Evolutionary conservation across 805 yeast genomes (phyloP), one percentile per base, ranked within the genome.

Genomic region (Lipomyces spencermartinsiae): DNA sequence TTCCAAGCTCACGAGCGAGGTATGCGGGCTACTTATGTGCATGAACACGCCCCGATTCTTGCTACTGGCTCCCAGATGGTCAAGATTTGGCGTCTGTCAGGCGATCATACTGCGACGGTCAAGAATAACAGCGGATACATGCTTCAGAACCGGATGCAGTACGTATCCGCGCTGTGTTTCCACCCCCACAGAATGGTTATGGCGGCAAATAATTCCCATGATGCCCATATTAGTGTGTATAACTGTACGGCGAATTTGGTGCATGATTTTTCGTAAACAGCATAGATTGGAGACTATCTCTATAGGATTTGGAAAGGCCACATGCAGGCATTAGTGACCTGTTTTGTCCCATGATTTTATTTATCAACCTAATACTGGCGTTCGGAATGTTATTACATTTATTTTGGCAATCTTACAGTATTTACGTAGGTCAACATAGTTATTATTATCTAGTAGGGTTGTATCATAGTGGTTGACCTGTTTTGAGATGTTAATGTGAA

Each of bases 141-240:
- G 70, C 74, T 74, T 58, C 81, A 70, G 59, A 78, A 71, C 69
- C 76, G 79, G 43, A 73, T 74, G 25, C 75, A 82, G 2, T 90
- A 89, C 72, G 82, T 93, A 56, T 87, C 92, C 1, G 82, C 88
- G 1, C 77, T 92, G 71, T 82, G 89, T 0, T 86, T 95, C 75
- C 99, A 95, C 77, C 99, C 99, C 1, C 99, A 95, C 76, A 83
- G 94, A 71, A 92, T 95, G 97, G 86, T 92, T 86, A 76, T 95
- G 76, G 98, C 97, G 0, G 91, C 92, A 0, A 89, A 89, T 73
- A 90, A 90, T 76, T 84, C 88, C 63, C 96, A 92, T 75, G 95
- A 90, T 76, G 83, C 92, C 1, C 85, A 84, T 71, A 87, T 93
- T 56, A 85, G 86, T 71, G 80, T 92, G 34, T 89, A 88, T 74